Conservation (phyloP, 768 basidiomycete genomes). For the Lactarius sanguifluus region DNA sequence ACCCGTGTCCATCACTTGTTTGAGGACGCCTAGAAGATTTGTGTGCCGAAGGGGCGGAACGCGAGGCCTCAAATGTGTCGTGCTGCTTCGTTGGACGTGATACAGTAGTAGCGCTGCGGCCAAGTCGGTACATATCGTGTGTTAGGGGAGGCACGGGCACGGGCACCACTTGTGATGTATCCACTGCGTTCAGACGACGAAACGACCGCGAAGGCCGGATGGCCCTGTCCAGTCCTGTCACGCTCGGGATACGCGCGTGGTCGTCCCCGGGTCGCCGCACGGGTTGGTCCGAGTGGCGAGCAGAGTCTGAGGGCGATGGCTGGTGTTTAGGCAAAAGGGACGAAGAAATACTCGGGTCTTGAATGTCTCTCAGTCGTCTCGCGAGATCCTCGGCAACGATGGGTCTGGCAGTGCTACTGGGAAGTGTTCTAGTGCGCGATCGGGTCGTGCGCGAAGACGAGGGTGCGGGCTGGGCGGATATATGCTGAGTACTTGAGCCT, state of each 20-base stretch:
- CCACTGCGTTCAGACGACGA: slow-evolving; percentile 46
- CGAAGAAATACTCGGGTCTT: slow-evolving; percentile 9
- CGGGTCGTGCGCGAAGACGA: slow-evolving; percentile 12
- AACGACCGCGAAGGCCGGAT: slow-evolving; percentile 61
- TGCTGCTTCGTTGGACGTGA: slow-evolving; percentile 35
- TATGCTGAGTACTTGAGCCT: background rate
- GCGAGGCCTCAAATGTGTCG: slow-evolving; percentile 37
- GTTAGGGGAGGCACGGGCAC: background rate
- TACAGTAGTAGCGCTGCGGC: slow-evolving; percentile 30
- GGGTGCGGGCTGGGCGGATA: background rate
- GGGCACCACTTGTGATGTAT: slow-evolving; percentile 31
- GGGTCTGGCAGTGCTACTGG: slow-evolving; percentile 23
- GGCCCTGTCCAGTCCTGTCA: slow-evolving; percentile 32
- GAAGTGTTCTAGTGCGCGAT: slow-evolving; percentile 27
- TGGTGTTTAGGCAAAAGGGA: slow-evolving; percentile 2
- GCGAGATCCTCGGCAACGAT: slow-evolving; percentile 26
- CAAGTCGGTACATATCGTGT: slow-evolving; percentile 7
- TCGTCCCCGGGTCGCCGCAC: slow-evolving; percentile 33
- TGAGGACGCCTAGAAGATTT: slow-evolving; percentile 29
- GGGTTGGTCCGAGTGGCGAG: slow-evolving; percentile 12
- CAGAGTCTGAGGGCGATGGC: background rate
- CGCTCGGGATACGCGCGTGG: slow-evolving; percentile 22
- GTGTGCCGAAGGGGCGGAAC: background rate
- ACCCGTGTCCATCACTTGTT: slow-evolving; percentile 32
- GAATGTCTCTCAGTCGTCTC: slow-evolving; percentile 25